Percentiles rank a stretch among this genome's conserved stretches.
phyloP scores from a whole-genome alignment of 2,329 filamentous ascomycete genomes.

The Penicillium sp. region DNA sequence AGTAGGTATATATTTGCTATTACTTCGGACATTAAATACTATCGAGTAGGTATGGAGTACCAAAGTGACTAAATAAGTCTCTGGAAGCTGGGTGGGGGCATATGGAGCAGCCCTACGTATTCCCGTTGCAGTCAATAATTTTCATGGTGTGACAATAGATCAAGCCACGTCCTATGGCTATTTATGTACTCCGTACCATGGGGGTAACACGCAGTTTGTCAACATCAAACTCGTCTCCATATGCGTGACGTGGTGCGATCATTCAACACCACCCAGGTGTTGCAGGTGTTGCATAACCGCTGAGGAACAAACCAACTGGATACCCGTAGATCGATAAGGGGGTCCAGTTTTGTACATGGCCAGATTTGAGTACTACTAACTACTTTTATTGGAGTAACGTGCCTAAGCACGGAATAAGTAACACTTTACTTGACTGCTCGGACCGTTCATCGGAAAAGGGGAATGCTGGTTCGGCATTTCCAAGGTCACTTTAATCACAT shows the following conservation, averaged over 20 bases:
- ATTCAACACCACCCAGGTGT: too few species aligned
- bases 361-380: too few species aligned
- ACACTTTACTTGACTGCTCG: neutral
- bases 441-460: too few species aligned
- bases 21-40: too few species aligned
- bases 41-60: neutral
- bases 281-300: too few species aligned
- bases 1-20: too few species aligned
- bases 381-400: too few species aligned
- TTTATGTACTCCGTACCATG: constrained; percentile 6
- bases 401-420: neutral
- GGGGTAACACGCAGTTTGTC: neutral
- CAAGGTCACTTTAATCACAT: too few species aligned
- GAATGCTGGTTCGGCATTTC: too few species aligned
- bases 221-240: too few species aligned
- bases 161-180: constrained; percentile 6
- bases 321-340: neutral
- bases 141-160: constrained; percentile 14
- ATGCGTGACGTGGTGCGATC: too few species aligned
- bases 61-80: neutral
- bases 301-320: too few species aligned
- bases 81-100: constrained; percentile 4
- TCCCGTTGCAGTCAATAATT: neutral
- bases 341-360: neutral
- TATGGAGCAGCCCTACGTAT: constrained; percentile 10